Evolutionary conservation across 805 yeast species (phyloP).

Genomic region (Monosporozyma yasuniensis): DNA sequence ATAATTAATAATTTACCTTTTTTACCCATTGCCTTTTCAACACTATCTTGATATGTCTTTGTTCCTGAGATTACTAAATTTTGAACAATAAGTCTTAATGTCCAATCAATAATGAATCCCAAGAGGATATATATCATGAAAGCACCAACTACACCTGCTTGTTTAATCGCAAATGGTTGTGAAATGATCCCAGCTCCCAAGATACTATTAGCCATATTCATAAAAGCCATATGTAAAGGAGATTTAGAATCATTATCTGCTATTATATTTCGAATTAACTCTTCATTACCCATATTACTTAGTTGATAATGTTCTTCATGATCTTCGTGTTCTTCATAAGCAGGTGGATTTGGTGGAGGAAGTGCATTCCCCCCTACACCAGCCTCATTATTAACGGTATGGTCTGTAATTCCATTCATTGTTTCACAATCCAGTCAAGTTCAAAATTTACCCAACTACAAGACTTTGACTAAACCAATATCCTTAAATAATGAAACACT

Average conservation of each 20-base stretch:
- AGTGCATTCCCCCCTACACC: not conserved
- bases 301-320: conserved; percentile 1
- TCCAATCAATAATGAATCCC: conserved; percentile 80
- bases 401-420: too few relatives aligned
- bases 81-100: conserved; percentile 66
- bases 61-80: conserved; percentile 74
- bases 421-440: too few relatives aligned
- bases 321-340: not conserved
- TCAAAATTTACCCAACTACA: too few relatives aligned
- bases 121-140: conserved; percentile 48
- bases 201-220: conserved; percentile 95
- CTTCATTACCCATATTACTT: conserved; percentile 1
- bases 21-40: conserved; percentile 66
- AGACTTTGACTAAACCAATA: too few relatives aligned
- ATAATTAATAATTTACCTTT: conserved; percentile 60
- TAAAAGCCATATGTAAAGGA: conserved; percentile 75
- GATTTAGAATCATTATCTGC: conserved; percentile 36
- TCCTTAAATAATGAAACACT: too few relatives aligned
- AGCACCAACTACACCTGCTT: conserved; percentile 75
- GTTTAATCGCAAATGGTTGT: conserved; percentile 78
- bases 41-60: conserved; percentile 78
- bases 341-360: not conserved
- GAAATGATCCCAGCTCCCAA: conserved; percentile 95
- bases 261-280: conserved; percentile 5
- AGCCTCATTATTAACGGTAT: not conserved